Percentiles rank a stretch among this genome's conserved stretches.
Evolutionary conservation across 2,329 filamentous ascomycete genomes (phyloP).

Genomic region (Fusarium staphyleae): DNA sequence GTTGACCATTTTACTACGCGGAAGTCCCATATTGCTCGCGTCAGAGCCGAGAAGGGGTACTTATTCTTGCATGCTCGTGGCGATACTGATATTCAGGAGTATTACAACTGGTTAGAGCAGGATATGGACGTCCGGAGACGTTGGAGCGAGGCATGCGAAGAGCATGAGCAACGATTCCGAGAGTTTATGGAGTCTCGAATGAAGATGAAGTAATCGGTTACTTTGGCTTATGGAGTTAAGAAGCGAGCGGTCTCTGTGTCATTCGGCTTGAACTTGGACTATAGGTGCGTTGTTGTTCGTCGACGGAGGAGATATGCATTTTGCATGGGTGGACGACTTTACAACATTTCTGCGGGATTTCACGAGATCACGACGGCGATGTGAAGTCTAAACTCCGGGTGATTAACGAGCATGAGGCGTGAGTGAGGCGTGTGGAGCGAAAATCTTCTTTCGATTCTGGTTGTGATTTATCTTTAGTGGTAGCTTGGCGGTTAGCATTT

Average conservation of each 20-base stretch:
- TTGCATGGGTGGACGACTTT: constrained; percentile 12
- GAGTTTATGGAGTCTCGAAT: constrained; percentile 61
- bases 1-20: constrained; percentile 63
- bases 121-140: constrained; percentile 68
- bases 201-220: constrained; percentile 49
- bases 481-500: constrained; percentile 18
- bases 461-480: constrained; percentile 18
- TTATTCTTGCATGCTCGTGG: constrained; percentile 54
- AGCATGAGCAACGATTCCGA: constrained; percentile 65
- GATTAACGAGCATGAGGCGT: constrained; percentile 11
- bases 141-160: constrained; percentile 66
- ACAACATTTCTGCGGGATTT: constrained; percentile 23
- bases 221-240: constrained; percentile 17
- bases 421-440: constrained; percentile 22
- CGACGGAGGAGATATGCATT: constrained; percentile 1
- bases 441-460: constrained; percentile 17
- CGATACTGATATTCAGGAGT: constrained; percentile 60
- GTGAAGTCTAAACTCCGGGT: constrained; percentile 23
- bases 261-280: constrained; percentile 16
- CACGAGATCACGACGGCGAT: constrained; percentile 15
- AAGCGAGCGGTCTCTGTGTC: constrained; percentile 13
- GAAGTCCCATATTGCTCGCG: constrained; percentile 51
- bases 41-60: constrained; percentile 52
- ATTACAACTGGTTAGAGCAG: constrained; percentile 66
- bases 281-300: constrained; percentile 9